A percentile compares a stretch with the other conserved stretches of the same genome.
phyloP scores from a whole-genome alignment of 495 filamentous ascomycete species.

The Tuber microsphaerosporum region DNA sequence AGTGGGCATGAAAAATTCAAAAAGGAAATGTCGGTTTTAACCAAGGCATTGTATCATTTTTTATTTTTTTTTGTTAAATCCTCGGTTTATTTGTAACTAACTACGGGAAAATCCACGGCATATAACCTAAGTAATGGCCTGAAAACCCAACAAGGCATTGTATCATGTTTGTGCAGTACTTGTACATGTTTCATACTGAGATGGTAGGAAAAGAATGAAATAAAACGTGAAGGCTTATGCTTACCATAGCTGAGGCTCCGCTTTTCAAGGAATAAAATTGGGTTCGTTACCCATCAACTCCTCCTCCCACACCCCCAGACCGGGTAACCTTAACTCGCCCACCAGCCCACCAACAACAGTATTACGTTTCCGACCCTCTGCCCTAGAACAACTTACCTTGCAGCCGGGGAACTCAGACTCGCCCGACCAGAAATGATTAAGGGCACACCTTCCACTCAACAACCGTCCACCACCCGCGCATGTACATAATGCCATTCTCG shows the following conservation, averaged over 20 bases:
- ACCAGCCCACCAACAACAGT: not conserved
- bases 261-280: not conserved
- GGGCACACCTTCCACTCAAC: constrained; percentile 3
- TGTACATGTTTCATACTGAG: too few relatives aligned
- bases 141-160: too few relatives aligned
- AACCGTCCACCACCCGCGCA: constrained; percentile 5
- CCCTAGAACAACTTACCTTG: constrained; percentile 5
- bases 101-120: too few relatives aligned
- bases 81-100: too few relatives aligned
- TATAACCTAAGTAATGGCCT: too few relatives aligned
- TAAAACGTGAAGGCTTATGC: not conserved
- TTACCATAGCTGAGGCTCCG: not conserved
- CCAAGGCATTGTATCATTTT: too few relatives aligned
- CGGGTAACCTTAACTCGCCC: not conserved
- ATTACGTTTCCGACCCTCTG: constrained; percentile 5
- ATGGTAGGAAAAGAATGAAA: not conserved
- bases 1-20: not conserved
- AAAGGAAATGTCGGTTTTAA: not conserved
- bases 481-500: constrained; percentile 5
- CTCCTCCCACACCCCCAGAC: not conserved
- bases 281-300: not conserved
- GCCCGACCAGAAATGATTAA: constrained; percentile 6
- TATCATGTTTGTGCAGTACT: too few relatives aligned
- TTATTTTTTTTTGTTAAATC: too few relatives aligned
- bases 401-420: constrained; percentile 3